These are phyloP conservation scores for Corylus americana DNA, from an alignment of 306 rosid species.

Conservation along the genomic window DNA sequence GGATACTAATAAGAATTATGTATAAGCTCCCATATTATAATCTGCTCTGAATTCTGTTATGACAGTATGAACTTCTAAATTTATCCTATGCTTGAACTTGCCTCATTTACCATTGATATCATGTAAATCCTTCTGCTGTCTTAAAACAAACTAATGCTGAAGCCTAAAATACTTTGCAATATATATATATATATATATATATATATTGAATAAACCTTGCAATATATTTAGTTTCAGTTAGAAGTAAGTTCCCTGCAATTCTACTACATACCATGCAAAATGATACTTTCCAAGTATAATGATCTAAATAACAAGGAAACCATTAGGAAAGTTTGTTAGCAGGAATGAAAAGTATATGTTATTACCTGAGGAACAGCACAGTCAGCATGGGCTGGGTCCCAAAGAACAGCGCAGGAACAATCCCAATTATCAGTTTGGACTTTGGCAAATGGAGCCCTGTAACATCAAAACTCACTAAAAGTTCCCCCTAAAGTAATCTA, in stretches of 20 bases:
- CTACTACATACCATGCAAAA: neutral
- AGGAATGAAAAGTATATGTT: neutral
- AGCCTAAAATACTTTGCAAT: neutral
- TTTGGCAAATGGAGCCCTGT: constrained; percentile 56
- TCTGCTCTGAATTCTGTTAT: no score
- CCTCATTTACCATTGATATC: no score
- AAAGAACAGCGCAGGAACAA: constrained; percentile 53
- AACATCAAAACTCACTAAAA: constrained; percentile 22
- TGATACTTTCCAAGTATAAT: neutral
- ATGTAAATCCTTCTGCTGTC: no score
- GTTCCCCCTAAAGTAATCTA: neutral
- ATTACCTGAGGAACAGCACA: constrained; percentile 62
- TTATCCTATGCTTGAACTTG: no score
- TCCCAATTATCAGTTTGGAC: constrained; percentile 53
- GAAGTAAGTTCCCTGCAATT: neutral
- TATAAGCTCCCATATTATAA: neutral
- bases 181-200: no score
- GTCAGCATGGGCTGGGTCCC: constrained; percentile 62
- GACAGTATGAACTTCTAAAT: no score
- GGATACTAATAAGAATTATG: no score
- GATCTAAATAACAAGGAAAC: neutral
- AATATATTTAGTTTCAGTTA: no score
- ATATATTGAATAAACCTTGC: no score
- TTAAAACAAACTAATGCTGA: neutral
- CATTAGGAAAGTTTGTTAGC: neutral